phyloP scores from a whole-genome alignment of 306 rosid species.

The Ormosia emarginata region DNA sequence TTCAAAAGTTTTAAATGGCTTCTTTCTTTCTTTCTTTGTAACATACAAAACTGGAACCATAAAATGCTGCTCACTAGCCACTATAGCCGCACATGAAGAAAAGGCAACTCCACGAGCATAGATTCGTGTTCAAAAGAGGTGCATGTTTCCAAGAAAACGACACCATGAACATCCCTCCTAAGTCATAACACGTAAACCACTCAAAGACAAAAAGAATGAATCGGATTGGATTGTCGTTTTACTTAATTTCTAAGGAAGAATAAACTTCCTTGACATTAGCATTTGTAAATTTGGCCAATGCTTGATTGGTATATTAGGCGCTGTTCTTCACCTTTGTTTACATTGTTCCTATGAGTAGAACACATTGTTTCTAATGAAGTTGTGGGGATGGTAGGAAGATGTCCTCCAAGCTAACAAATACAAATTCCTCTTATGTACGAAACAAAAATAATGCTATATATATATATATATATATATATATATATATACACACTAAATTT shows the following conservation, averaged over 20 bases:
- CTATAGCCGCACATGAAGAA: constrained; percentile 49
- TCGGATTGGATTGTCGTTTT: constrained; percentile 38
- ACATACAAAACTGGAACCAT: neutral
- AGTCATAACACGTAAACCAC: constrained; percentile 25
- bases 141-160: constrained; percentile 33
- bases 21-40: neutral
- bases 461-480: too few species aligned
- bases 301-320: constrained; percentile 29
- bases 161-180: constrained; percentile 1
- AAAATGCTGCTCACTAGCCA: constrained; percentile 26
- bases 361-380: constrained; percentile 2
- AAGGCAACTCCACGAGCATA: constrained; percentile 34
- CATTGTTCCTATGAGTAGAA: constrained; percentile 20
- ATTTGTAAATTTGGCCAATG: constrained; percentile 21
- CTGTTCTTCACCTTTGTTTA: constrained; percentile 17
- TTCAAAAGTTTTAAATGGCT: neutral
- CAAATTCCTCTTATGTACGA: too few species aligned
- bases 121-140: constrained; percentile 33
- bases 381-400: neutral
- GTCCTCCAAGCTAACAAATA: neutral
- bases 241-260: constrained; percentile 23
- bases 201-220: constrained; percentile 32
- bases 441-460: too few species aligned
- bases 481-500: too few species aligned
- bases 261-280: constrained; percentile 11